Evolutionary conservation across 805 yeast genomes (phyloP).

Genomic region (Blastobotrys mokoenaii): DNA sequence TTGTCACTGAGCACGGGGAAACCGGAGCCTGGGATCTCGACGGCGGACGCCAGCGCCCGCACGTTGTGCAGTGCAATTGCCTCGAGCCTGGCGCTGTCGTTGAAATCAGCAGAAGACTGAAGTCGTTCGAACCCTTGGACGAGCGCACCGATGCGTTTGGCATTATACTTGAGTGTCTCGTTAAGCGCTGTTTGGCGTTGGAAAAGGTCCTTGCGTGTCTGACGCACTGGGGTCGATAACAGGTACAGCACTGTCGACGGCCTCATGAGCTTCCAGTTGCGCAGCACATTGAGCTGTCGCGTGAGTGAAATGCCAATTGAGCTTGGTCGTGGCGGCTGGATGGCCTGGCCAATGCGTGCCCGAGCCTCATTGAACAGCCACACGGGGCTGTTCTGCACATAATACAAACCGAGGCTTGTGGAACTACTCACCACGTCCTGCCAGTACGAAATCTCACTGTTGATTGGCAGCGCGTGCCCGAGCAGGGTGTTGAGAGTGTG

Average conservation of each 20-base stretch:
- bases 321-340: no score
- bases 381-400: constrained; percentile 31
- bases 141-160: no score
- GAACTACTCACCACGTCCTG: constrained; percentile 27
- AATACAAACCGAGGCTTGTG: constrained; percentile 29
- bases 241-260: neutral
- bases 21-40: no score
- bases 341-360: neutral
- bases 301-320: no score
- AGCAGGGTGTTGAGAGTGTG: constrained; percentile 30
- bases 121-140: no score
- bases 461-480: constrained; percentile 34
- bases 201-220: neutral
- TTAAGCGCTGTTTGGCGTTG: no score
- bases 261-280: neutral
- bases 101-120: no score
- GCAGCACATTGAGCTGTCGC: neutral
- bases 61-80: no score
- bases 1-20: no score
- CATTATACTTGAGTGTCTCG: no score
- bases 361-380: neutral
- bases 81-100: no score
- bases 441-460: constrained; percentile 41
- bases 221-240: neutral
- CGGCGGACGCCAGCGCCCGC: no score